A percentile compares a stretch with the other conserved stretches of the same genome.
Evolutionary conservation across 2,329 filamentous ascomycete species (phyloP).

Genomic region (Monilinia vaccinii-corymbosi): DNA sequence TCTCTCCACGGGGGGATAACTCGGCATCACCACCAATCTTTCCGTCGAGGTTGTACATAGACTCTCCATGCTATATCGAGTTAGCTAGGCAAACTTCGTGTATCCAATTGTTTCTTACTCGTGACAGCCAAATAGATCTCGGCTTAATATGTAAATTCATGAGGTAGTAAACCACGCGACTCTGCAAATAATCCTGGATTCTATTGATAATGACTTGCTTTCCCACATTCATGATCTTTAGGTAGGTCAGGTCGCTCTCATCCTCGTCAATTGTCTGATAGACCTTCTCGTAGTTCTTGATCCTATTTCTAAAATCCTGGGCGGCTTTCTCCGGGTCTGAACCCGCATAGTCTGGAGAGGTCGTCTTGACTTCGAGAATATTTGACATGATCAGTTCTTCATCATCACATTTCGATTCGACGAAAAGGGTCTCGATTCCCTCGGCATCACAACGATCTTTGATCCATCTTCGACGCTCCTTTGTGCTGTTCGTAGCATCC

Average conservation of each 20-base stretch:
- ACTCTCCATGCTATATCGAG: constrained; percentile 72
- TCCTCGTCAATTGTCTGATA: constrained; percentile 90
- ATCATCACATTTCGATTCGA: constrained; percentile 94
- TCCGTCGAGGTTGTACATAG: constrained; percentile 80
- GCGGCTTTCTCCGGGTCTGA: constrained; percentile 91
- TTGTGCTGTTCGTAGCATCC: constrained; percentile 95
- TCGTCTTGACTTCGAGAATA: constrained; percentile 94
- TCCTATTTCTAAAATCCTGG: constrained; percentile 84
- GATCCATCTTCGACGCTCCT: constrained; percentile 83
- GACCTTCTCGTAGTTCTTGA: constrained; percentile 93
- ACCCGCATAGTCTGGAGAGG: constrained; percentile 86
- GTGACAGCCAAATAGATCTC: constrained; percentile 90
- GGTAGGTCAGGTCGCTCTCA: constrained; percentile 81
- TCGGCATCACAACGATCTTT: constrained; percentile 66
- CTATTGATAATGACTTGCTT: constrained; percentile 96
- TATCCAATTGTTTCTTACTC: constrained; percentile 46
- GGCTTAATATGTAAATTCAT: constrained; percentile 98
- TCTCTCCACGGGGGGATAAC: constrained; percentile 76
- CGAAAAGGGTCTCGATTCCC: constrained; percentile 83
- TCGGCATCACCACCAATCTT: constrained; percentile 89
- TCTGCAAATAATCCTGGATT: constrained; percentile 94
- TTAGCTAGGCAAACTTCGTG: constrained; percentile 14
- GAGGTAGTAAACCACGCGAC: constrained; percentile 92
- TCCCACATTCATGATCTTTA: constrained; percentile 95
- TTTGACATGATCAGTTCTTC: constrained; percentile 97